These are phyloP conservation scores for Emmonsia crescens DNA, from an alignment of 2,329 filamentous ascomycete genomes.

Conservation along the genomic window DNA sequence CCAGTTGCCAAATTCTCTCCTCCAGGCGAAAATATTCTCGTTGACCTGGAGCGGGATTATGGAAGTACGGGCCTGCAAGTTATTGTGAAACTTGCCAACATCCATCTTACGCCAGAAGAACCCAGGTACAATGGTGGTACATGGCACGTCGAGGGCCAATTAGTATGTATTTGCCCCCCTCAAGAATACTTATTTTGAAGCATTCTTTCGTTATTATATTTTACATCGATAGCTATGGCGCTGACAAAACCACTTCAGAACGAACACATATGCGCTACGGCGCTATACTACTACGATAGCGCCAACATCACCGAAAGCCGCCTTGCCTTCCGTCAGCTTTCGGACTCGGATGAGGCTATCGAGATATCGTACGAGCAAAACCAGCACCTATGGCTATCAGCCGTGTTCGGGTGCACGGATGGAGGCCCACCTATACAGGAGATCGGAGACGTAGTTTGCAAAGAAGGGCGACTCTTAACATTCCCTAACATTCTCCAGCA, in stretches of 20 bases:
- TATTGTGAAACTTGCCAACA: conserved; percentile 53
- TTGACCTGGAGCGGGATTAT: conserved; percentile 21
- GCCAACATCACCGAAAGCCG: conserved; percentile 48
- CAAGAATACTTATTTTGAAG: neutral
- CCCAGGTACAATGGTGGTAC: conserved; percentile 39
- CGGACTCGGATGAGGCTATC: conserved; percentile 21
- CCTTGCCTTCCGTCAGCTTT: conserved; percentile 42
- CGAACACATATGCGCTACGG: conserved; percentile 53
- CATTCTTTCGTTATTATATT: neutral
- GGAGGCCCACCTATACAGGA: conserved; percentile 8
- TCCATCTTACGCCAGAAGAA: conserved; percentile 48
- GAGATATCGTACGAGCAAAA: conserved; percentile 22
- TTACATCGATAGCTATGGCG: neutral
- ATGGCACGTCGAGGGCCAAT: conserved; percentile 40
- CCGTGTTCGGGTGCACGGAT: conserved; percentile 9
- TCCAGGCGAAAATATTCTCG: neutral
- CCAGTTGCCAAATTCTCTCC: neutral
- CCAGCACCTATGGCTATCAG: conserved; percentile 8
- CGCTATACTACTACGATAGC: conserved; percentile 51
- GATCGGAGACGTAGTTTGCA: conserved; percentile 10
- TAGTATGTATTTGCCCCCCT: conserved; percentile 19
- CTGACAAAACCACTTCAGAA: conserved; percentile 31
- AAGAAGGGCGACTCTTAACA: conserved; percentile 13
- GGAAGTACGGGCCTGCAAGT: conserved; percentile 41
- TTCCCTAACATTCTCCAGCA: conserved; percentile 15